Evolutionary conservation across 495 filamentous ascomycete genomes (phyloP), one percentile per base, ranked within the genome.

Genomic region (Hypoxylon intermedium): DNA sequence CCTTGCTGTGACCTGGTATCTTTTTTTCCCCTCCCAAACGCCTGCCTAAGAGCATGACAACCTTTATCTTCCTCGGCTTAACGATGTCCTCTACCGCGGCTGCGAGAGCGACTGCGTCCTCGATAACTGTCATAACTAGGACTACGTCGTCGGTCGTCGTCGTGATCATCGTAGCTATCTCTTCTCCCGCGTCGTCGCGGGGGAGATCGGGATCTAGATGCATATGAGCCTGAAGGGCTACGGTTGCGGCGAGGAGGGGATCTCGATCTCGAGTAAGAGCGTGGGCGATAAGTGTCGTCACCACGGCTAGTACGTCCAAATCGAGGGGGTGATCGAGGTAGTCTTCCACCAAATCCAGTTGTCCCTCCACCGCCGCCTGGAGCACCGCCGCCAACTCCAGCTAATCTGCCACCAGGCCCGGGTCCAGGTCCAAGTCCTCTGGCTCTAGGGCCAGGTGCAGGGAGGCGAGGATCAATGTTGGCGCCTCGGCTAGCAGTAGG

Each of bases 241-340:
- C 74, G 71, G 37, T 77, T 72, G 13, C 78, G 73, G 15, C 81
- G 73, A 36, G 75, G 70, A 11, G 76, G 77, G n/a, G 83, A 82
- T 37, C 80, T 67, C 2, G 83, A 85, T 41, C 81, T 66, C 0
- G 81, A 82, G 9, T 79, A 78, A 21, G 78, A 82, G 9, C 77
- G 71, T 6, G 81, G 82, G 16, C 82, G 73, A 57, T 85, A 85
- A 9, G 72, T 78, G 53, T 84, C 81, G 15, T 76, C 77, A 38
- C 74, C 71, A 37, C 76, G 74, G 5, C 69, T 74, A 34, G 70
- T 65, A 12, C 81, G 72, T 13, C 75, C 73, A 44, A 70, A 70
- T 57, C 67, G 72, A 13, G 41, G 70, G 34, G 77, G 75, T n/a
- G 76, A 74, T 18, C 67, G 77, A 58, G 58, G 75, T 49, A 58